These are phyloP conservation scores for Alopecurus myosuroides DNA, from an alignment of 176 grass and related monocot species.

Conservation along the genomic window DNA sequence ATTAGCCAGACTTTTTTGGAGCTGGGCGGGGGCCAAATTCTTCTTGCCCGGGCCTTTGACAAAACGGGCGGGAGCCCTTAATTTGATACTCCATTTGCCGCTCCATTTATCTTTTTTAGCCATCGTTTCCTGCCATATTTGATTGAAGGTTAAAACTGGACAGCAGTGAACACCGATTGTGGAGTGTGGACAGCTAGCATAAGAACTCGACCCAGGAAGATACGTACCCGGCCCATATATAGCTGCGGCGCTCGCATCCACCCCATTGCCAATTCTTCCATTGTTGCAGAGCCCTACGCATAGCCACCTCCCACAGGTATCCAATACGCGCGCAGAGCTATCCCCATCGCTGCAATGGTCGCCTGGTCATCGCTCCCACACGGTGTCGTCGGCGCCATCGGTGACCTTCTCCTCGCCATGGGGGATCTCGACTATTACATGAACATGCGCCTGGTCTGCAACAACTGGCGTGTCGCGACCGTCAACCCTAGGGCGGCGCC, in stretches of 20 bases:
- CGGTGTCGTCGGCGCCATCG: not conserved
- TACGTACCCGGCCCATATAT: too few species aligned
- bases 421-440: not conserved
- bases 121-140: not conserved
- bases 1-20: too few species aligned
- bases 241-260: not conserved
- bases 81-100: too few species aligned
- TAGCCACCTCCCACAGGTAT: not conserved
- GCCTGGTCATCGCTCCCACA: not conserved
- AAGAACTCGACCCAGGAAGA: not conserved
- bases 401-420: not conserved
- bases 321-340: not conserved
- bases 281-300: not conserved
- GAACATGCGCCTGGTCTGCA: constrained; percentile 14
- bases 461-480: constrained; percentile 5
- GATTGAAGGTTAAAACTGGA: not conserved
- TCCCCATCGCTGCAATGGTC: not conserved
- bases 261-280: not conserved
- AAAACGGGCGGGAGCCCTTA: too few species aligned
- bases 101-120: not conserved
- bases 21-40: too few species aligned
- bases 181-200: not conserved
- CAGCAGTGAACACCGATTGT: not conserved
- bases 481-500: too few species aligned
- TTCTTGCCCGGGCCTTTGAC: too few species aligned